These are phyloP conservation scores for Suillus paluster DNA, from an alignment of 768 basidiomycete genomes.

Conservation along the genomic window DNA sequence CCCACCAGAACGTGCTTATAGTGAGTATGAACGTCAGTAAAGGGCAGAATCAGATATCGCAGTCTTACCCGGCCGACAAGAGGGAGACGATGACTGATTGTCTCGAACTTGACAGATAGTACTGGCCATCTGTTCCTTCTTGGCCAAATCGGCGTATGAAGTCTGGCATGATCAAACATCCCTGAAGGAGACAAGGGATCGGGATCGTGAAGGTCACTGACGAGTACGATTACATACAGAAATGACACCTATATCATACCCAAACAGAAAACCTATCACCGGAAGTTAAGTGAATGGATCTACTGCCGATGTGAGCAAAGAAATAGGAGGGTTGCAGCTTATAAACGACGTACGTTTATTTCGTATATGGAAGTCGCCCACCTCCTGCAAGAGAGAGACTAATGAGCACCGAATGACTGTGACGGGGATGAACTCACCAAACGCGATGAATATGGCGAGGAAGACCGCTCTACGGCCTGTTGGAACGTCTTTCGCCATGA, in stretches of 20 bases:
- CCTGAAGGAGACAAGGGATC: constrained; percentile 39
- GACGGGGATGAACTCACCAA: constrained; percentile 49
- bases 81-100: constrained; percentile 82
- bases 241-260: constrained; percentile 80
- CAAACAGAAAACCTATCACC: constrained; percentile 62
- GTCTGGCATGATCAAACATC: constrained; percentile 81
- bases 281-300: background rate
- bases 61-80: constrained; percentile 66
- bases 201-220: background rate
- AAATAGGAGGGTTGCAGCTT: constrained; percentile 8
- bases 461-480: constrained; percentile 67
- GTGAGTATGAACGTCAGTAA: constrained; percentile 1
- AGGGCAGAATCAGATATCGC: background rate
- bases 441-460: constrained; percentile 73
- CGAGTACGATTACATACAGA: constrained; percentile 47
- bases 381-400: constrained; percentile 21
- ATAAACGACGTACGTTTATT: background rate
- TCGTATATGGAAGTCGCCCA: constrained; percentile 10
- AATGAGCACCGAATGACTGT: background rate
- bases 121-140: constrained; percentile 47
- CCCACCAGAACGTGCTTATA: constrained; percentile 58
- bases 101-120: constrained; percentile 59
- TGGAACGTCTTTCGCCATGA: constrained; percentile 49
- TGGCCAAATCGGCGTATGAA: constrained; percentile 74
- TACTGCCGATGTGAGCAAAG: background rate